Evolutionary conservation across 768 basidiomycete species (phyloP).

Genomic region (Gloeophyllum trabeum): DNA sequence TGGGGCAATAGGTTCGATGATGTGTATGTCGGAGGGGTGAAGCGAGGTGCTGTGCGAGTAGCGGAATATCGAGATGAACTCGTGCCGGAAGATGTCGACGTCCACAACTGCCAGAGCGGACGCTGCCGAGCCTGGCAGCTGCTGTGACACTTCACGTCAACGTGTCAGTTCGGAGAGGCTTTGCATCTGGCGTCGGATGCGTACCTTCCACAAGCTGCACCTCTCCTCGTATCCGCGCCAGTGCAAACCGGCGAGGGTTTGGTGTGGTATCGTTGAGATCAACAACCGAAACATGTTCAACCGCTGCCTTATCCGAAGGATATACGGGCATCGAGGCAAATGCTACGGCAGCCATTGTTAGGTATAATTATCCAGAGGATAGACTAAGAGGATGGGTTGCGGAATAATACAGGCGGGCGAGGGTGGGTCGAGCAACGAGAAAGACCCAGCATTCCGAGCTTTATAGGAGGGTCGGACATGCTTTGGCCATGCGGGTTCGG

Average conservation of each 20-base stretch:
- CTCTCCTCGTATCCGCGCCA: conserved; percentile 10
- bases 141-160: conserved; percentile 1
- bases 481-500: not conserved
- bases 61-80: conserved; percentile 27
- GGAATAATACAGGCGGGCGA: not conserved
- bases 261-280: not conserved
- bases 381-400: not conserved
- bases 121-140: conserved; percentile 7
- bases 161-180: not conserved
- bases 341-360: not conserved
- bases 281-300: not conserved
- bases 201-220: conserved; percentile 13
- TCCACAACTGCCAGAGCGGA: conserved; percentile 20
- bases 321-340: not conserved
- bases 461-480: not conserved
- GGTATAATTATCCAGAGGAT: not conserved
- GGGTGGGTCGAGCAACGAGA: not conserved
- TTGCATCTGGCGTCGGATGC: not conserved
- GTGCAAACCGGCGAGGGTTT: conserved; percentile 8
- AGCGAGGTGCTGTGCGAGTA: conserved; percentile 21
- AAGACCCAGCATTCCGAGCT: no score
- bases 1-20: conserved; percentile 21
- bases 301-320: not conserved
- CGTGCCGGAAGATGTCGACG: conserved; percentile 23
- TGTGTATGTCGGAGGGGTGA: conserved; percentile 22